Evolutionary conservation across 2,329 filamentous ascomycete genomes (phyloP).

Genomic region (Neopestalotiopsis sp.): DNA sequence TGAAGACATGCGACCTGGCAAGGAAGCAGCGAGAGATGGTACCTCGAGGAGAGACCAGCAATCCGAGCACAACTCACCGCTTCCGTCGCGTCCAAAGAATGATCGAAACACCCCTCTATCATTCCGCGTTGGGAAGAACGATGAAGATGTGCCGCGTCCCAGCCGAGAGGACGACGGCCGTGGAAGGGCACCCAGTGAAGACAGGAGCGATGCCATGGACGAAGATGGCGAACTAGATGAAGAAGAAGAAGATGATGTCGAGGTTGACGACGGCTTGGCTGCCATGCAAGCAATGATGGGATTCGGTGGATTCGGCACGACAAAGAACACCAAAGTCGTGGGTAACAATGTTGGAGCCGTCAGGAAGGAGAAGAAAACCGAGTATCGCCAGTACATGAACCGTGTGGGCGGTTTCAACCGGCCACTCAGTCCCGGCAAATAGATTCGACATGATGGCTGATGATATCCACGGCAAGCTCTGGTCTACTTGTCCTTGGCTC

Average conservation of each 20-base stretch:
- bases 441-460: not conserved
- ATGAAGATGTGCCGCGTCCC: conserved; percentile 31
- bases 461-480: not conserved
- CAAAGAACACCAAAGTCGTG: conserved; percentile 85
- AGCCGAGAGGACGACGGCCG: conserved; percentile 27
- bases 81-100: conserved; percentile 34
- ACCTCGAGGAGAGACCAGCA: conserved; percentile 18
- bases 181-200: conserved; percentile 20
- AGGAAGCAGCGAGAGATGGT: conserved; percentile 22
- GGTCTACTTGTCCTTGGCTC: not conserved
- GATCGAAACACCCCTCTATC: conserved; percentile 37
- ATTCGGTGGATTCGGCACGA: conserved; percentile 83
- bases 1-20: conserved; percentile 26
- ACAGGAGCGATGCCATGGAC: conserved; percentile 32
- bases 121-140: conserved; percentile 40
- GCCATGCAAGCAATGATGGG: conserved; percentile 89
- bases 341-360: conserved; percentile 87
- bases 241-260: conserved; percentile 55
- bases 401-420: conserved; percentile 81
- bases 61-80: conserved; percentile 29
- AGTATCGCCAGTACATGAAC: conserved; percentile 98
- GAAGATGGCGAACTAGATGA: conserved; percentile 40
- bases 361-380: conserved; percentile 89
- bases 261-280: conserved; percentile 69
- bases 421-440: conserved; percentile 65